Evolutionary conservation across 441 rosid species (phyloP).

Genomic region (Aquilaria agallochum): DNA sequence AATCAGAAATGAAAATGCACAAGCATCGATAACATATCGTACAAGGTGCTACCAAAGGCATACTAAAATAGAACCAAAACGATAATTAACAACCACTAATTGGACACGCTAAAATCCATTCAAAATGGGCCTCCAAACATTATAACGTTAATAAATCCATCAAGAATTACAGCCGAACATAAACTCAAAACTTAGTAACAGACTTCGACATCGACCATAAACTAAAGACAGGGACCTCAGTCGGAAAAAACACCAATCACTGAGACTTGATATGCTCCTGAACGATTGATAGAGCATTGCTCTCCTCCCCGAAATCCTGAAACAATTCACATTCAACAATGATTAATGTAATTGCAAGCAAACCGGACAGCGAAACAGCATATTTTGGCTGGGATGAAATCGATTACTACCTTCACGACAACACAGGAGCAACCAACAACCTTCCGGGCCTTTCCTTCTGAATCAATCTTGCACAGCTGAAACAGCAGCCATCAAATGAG

Average conservation of each 20-base stretch:
- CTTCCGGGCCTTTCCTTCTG: slow-evolving; percentile 46
- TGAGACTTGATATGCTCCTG: slow-evolving; percentile 31
- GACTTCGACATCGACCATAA: neutral
- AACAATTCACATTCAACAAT: neutral
- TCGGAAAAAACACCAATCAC: slow-evolving; percentile 8
- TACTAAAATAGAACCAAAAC: too few species aligned
- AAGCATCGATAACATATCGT: too few species aligned
- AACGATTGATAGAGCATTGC: slow-evolving; percentile 29
- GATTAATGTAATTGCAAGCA: neutral
- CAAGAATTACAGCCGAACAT: neutral
- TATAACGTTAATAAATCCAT: neutral
- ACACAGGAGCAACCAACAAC: slow-evolving; percentile 49
- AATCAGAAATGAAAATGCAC: too few species aligned
- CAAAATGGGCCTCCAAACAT: too few species aligned
- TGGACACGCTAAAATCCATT: too few species aligned
- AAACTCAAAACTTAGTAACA: neutral
- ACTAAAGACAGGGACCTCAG: neutral
- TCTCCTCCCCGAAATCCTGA: slow-evolving; percentile 38
- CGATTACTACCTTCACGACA: slow-evolving; percentile 31
- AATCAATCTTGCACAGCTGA: slow-evolving; percentile 47
- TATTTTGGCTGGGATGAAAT: neutral
- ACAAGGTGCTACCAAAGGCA: too few species aligned
- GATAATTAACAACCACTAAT: too few species aligned
- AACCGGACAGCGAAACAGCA: neutral
- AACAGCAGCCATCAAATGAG: neutral